Evolutionary conservation across 495 filamentous ascomycete species (phyloP).

Genomic region (Cairneyella variabilis): DNA sequence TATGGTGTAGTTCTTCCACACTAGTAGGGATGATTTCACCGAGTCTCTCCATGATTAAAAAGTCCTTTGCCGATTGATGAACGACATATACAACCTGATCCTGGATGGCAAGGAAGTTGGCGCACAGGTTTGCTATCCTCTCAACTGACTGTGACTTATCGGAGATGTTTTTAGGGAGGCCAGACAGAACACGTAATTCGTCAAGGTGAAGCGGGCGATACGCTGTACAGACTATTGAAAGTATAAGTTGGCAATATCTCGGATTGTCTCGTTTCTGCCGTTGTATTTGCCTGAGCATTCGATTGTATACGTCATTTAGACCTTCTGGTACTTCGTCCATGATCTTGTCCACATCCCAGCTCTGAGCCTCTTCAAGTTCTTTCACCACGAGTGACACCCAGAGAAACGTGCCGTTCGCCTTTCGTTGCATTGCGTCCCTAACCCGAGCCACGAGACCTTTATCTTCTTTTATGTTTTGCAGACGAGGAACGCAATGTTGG

Average conservation of each 20-base stretch:
- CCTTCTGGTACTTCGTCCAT: slow-evolving; percentile 26
- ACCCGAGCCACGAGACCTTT: slow-evolving; percentile 15
- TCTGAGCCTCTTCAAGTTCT: slow-evolving; percentile 18
- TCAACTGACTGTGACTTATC: slow-evolving; percentile 10
- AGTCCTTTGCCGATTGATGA: slow-evolving; percentile 33
- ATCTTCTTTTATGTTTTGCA: slow-evolving; percentile 12
- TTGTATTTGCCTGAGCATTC: slow-evolving; percentile 29
- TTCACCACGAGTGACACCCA: slow-evolving; percentile 31
- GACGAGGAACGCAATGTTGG: slow-evolving; percentile 14
- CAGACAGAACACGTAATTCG: slow-evolving; percentile 6
- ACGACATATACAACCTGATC: slow-evolving; percentile 26
- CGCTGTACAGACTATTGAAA: not conserved
- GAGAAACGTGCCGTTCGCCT: slow-evolving; percentile 32
- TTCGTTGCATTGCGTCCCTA: slow-evolving; percentile 18
- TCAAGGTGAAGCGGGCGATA: slow-evolving; percentile 17
- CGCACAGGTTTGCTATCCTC: slow-evolving; percentile 23
- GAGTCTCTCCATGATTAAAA: slow-evolving; percentile 18
- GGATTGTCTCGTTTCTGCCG: slow-evolving; percentile 18
- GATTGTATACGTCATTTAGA: slow-evolving; percentile 27
- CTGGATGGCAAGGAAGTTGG: slow-evolving; percentile 29
- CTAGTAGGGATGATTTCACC: slow-evolving; percentile 23
- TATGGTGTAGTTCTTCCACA: slow-evolving; percentile 13
- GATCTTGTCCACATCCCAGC: slow-evolving; percentile 16
- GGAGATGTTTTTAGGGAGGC: slow-evolving; percentile 15
- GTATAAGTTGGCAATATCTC: slow-evolving; percentile 20